These are phyloP conservation scores for Candida ipomoeae DNA, from an alignment of 805 yeast species.

Conservation along the genomic window DNA sequence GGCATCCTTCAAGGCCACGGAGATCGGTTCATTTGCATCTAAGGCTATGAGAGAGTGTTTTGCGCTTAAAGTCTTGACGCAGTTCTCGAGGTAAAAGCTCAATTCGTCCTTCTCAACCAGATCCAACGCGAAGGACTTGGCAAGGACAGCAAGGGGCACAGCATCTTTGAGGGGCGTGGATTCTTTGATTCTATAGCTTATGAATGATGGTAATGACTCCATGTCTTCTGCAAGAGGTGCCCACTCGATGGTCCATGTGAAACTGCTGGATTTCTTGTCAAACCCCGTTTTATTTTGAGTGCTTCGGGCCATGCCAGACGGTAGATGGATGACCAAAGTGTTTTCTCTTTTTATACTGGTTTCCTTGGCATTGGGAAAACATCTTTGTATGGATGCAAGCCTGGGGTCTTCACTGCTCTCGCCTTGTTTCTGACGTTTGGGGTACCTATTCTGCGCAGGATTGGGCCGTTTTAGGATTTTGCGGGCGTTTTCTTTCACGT, in stretches of 20 bases:
- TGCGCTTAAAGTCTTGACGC: constrained; percentile 17
- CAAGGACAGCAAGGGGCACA: constrained; percentile 37
- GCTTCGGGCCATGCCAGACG: constrained; percentile 72
- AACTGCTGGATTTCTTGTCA: constrained; percentile 58
- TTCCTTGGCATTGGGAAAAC: constrained; percentile 25
- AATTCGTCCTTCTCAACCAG: constrained; percentile 25
- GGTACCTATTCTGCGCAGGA: constrained; percentile 8
- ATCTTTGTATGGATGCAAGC: constrained; percentile 18
- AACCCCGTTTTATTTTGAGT: constrained; percentile 61
- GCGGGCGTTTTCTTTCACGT: constrained; percentile 38
- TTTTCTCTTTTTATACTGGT: constrained; percentile 51
- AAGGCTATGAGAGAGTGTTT: constrained; percentile 33
- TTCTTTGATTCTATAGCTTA: constrained; percentile 45
- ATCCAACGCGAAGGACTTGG: constrained; percentile 11
- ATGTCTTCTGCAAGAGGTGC: constrained; percentile 35
- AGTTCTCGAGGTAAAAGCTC: constrained; percentile 32
- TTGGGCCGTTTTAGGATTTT: constrained; percentile 36
- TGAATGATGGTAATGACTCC: constrained; percentile 27
- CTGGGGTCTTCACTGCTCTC: constrained; percentile 21
- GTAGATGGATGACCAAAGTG: constrained; percentile 57
- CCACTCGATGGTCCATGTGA: constrained; percentile 83
- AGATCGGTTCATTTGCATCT: constrained; percentile 33
- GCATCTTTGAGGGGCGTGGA: constrained; percentile 29
- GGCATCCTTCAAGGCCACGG: constrained; percentile 48
- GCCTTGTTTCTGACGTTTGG: constrained; percentile 11